Conservation (phyloP, 139 green algal genomes). For the Chlorella ohadii region DNA sequence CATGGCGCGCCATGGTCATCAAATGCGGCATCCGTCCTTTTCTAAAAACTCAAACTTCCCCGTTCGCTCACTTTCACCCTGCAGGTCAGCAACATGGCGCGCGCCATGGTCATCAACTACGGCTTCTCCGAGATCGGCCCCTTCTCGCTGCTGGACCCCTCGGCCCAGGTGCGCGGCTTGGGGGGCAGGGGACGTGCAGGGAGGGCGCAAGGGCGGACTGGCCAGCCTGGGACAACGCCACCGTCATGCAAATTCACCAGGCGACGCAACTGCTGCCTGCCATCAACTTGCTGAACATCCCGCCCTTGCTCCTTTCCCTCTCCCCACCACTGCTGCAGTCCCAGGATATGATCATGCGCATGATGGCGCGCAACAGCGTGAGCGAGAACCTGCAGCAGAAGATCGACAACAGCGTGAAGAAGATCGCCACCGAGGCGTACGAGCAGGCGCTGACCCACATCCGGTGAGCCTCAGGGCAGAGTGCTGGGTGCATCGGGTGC, state of each 20-base stretch:
- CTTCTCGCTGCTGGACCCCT: conserved; percentile 93
- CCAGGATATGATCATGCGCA: conserved; percentile 98
- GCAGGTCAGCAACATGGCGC: conserved; percentile 88
- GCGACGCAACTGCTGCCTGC: not conserved
- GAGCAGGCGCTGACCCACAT: conserved; percentile 82
- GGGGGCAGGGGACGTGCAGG: not conserved
- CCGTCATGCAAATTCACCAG: too few relatives aligned
- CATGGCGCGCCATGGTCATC: too few relatives aligned
- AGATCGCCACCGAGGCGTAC: conserved; percentile 85
- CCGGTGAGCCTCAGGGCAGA: not conserved
- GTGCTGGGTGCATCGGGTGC: too few relatives aligned
- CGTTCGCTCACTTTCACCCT: too few relatives aligned
- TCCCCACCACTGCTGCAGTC: conserved; percentile 46
- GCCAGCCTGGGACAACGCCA: too few relatives aligned
- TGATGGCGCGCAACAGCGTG: conserved; percentile 98
- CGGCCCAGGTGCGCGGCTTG: conserved; percentile 28
- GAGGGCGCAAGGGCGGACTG: too few relatives aligned
- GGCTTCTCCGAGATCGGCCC: conserved; percentile 98
- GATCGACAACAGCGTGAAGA: conserved; percentile 93
- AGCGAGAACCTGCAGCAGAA: conserved; percentile 93
- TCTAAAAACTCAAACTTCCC: too few relatives aligned
- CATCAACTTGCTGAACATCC: not conserved
- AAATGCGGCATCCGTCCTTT: too few relatives aligned
- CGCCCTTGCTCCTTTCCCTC: not conserved
- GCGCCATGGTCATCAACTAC: conserved; percentile 99